Conservation (phyloP, 2,329 filamentous ascomycete genomes). For the Sordariomycetes sp. region DNA sequence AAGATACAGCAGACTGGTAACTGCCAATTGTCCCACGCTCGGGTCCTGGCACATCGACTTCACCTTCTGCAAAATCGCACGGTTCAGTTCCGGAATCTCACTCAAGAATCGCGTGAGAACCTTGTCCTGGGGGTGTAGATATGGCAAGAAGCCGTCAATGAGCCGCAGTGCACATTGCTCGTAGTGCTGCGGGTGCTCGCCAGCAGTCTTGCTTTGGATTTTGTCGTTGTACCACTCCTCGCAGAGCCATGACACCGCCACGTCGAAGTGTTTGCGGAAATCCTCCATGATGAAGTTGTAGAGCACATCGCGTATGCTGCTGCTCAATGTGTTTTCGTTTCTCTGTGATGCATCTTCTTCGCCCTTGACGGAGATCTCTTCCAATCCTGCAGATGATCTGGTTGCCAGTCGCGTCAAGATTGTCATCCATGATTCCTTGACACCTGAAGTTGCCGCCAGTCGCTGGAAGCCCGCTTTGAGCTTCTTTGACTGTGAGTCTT, state of each 20-base stretch:
- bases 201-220: slow-evolving; percentile 30
- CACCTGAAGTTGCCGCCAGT: slow-evolving; percentile 74
- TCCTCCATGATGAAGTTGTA: slow-evolving; percentile 86
- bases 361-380: slow-evolving; percentile 46
- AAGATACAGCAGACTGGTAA: slow-evolving; percentile 57
- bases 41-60: slow-evolving; percentile 58
- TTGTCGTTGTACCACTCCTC: slow-evolving; percentile 97
- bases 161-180: slow-evolving; percentile 70
- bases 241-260: slow-evolving; percentile 87
- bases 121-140: slow-evolving; percentile 86
- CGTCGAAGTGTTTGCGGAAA: slow-evolving; percentile 80
- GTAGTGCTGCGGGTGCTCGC: slow-evolving; percentile 56
- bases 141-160: slow-evolving; percentile 83
- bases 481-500: slow-evolving; percentile 49
- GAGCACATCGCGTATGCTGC: slow-evolving; percentile 69
- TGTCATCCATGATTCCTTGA: slow-evolving; percentile 84
- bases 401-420: slow-evolving; percentile 81
- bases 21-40: slow-evolving; percentile 51
- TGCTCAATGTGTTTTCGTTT: slow-evolving; percentile 42
- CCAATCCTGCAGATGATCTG: slow-evolving; percentile 62
- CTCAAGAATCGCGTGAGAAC: slow-evolving; percentile 84
- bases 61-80: slow-evolving; percentile 63
- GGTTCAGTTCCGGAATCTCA: slow-evolving; percentile 75
- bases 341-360: slow-evolving; percentile 38
- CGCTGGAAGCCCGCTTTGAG: slow-evolving; percentile 67